phyloP scores from a whole-genome alignment of 345 rosid species.

The Populus ilicifolia region DNA sequence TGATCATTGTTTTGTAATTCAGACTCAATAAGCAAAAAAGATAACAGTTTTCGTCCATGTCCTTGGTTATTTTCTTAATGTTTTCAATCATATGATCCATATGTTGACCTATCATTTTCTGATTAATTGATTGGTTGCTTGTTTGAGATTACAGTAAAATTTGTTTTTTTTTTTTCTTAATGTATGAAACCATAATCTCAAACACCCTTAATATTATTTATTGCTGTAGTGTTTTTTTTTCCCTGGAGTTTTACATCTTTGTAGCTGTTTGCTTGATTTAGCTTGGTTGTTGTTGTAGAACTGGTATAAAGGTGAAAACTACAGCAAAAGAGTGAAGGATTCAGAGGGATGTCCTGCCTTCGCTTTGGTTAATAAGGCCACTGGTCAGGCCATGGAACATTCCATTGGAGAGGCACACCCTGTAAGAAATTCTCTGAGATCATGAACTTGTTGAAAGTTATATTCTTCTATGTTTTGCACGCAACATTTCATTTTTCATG shows the following conservation, averaged over 20 bases:
- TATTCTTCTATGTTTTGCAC: not conserved
- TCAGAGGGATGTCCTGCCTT: slow-evolving; percentile 74
- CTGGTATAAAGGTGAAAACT: slow-evolving; percentile 90
- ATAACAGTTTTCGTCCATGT: not conserved
- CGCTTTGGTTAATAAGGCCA: slow-evolving; percentile 78
- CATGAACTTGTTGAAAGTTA: not conserved
- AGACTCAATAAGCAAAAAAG: not conserved
- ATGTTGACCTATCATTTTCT: not conserved
- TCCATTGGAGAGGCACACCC: slow-evolving; percentile 72
- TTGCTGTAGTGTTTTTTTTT: not conserved
- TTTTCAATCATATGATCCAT: not conserved
- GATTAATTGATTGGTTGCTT: not conserved
- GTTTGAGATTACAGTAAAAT: too few species aligned
- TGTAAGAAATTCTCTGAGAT: slow-evolving; percentile 42
- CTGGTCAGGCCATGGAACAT: slow-evolving; percentile 84
- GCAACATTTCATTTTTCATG: not conserved
- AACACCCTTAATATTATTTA: not conserved
- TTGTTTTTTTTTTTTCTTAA: too few species aligned
- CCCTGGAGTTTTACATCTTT: slow-evolving; percentile 2
- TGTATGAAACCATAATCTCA: too few species aligned
- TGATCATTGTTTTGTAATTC: not conserved
- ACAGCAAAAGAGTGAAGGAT: slow-evolving; percentile 75
- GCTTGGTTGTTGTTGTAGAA: slow-evolving; percentile 37
- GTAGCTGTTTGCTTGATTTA: not conserved
- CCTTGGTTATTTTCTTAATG: not conserved